These are phyloP conservation scores for Xylariaceae sp. DNA, from an alignment of 2,329 filamentous ascomycete genomes.

Conservation along the genomic window DNA sequence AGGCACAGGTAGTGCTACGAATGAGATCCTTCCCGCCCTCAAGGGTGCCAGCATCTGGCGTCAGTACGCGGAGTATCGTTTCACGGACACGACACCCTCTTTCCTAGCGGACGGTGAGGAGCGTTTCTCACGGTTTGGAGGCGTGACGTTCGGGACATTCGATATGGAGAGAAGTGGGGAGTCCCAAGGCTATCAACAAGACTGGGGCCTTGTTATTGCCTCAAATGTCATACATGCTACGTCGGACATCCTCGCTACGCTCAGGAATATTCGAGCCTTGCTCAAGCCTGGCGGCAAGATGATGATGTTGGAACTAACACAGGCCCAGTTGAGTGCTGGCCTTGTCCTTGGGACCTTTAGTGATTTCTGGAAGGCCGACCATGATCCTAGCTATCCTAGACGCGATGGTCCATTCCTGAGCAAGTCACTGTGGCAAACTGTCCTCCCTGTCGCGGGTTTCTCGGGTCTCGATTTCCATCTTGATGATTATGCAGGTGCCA, in stretches of 20 bases:
- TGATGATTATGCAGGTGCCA: conserved; percentile 3
- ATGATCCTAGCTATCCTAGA: conserved; percentile 1
- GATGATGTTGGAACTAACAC: conserved; percentile 11
- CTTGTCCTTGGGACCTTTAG: conserved; percentile 8
- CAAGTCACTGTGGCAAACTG: background rate
- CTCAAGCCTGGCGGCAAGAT: conserved; percentile 20
- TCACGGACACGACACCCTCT: conserved; percentile 3
- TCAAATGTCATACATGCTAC: conserved; percentile 14
- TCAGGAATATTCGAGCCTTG: conserved; percentile 12
- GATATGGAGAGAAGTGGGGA: conserved; percentile 14
- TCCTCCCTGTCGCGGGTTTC: background rate
- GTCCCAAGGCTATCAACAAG: conserved; percentile 8
- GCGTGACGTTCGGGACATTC: conserved; percentile 9
- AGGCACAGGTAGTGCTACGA: conserved; percentile 6
- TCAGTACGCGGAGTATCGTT: conserved; percentile 2
- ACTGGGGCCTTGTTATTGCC: conserved; percentile 14
- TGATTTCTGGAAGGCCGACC: conserved; percentile 10
- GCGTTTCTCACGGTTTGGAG: background rate
- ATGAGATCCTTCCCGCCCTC: background rate
- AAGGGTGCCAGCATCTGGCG: background rate
- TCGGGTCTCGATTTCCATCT: conserved; percentile 4
- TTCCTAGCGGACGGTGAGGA: conserved; percentile 3
- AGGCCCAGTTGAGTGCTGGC: conserved; percentile 7
- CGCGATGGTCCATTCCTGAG: conserved; percentile 7
- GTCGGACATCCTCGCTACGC: conserved; percentile 6